Base-by-base conservation (phyloP, 2,329 filamentous ascomycete genomes). In the Pseudogymnoascus sp. region DNA sequence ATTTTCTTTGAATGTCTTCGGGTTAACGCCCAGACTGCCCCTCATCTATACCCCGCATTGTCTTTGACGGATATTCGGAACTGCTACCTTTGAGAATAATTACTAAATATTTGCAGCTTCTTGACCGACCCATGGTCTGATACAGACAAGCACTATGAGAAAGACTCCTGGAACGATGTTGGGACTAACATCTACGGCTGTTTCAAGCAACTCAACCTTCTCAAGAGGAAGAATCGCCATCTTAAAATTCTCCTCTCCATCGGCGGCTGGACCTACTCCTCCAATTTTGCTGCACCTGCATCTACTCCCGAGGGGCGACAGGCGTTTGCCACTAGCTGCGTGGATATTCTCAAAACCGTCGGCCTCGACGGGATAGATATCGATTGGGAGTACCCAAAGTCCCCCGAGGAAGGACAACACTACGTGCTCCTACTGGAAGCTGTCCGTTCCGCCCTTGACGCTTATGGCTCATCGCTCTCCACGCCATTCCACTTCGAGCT, bases 211-310 rank as follows among this genome's bases (percentile, higher is more conserved):
- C 83, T 96, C 37, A 91, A 90, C 73, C 79, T 96, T 1, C 82
- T 92, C 53, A 97, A 97, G 79, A 84, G 85, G 67, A 80, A 82
- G 66, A 90, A 96, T 75, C 87, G 91, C 59, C 87, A 92, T 68
- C 80, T 97, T 65, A 96, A 96, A 75, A 79, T 94, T 3, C 81
- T 97, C 11, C 82, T 97, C 4, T 92, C 88, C 62, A 90, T 97
- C 66, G 92, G 92, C 65, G 93, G 93, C 60, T 97, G 92, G 92
- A 96, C 92, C 0, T 96, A 96, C 75, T 90, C 88, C 66, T 79
- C 83, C 74, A 94, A 96, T 77, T 95, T 97, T 75, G 82, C 84
- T n/a, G 77, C 76, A 28, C 89, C 91, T 0, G 88, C 88, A 0
- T 89, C 88, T 44, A 91, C 89, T 0, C 79, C 84, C 0, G 75